phyloP scores from a whole-genome alignment of 768 basidiomycete genomes.

The Lentinus brumalis region DNA sequence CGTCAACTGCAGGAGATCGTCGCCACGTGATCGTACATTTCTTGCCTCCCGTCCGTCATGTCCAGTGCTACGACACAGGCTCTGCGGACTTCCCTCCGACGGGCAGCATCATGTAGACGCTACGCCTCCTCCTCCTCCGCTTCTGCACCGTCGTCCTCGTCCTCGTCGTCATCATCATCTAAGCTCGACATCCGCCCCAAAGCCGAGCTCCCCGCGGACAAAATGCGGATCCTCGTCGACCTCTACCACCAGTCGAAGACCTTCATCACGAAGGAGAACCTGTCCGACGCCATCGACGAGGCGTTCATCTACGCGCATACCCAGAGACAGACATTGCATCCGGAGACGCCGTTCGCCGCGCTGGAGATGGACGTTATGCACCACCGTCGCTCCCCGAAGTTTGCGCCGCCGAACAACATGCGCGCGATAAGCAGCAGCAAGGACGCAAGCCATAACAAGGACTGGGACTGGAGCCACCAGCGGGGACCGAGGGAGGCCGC shows the following conservation, averaged over 20 bases:
- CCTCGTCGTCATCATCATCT: slow-evolving; percentile 3
- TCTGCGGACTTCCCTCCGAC: slow-evolving; percentile 17
- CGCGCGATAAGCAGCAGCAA: slow-evolving; percentile 28
- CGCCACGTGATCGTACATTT: slow-evolving; percentile 18
- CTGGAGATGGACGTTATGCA: slow-evolving; percentile 19
- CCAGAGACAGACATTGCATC: neutral
- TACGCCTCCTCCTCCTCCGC: slow-evolving; percentile 23
- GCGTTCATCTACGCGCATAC: slow-evolving; percentile 46
- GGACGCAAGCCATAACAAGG: neutral
- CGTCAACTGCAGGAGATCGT: neutral
- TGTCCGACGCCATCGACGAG: slow-evolving; percentile 62
- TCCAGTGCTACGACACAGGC: slow-evolving; percentile 10
- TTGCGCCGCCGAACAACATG: slow-evolving; percentile 18
- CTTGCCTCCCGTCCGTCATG: slow-evolving; percentile 20
- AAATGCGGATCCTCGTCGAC: slow-evolving; percentile 71
- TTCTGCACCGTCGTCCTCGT: slow-evolving; percentile 3
- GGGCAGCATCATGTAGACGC: slow-evolving; percentile 15
- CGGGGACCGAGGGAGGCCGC: slow-evolving; percentile 38
- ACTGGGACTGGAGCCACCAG: slow-evolving; percentile 22
- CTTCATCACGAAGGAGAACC: slow-evolving; percentile 73
- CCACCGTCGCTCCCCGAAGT: slow-evolving; percentile 18
- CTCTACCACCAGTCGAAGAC: slow-evolving; percentile 76
- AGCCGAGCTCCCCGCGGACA: slow-evolving; percentile 49
- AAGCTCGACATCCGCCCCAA: slow-evolving; percentile 11
- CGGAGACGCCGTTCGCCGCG: slow-evolving; percentile 19